Conservation (phyloP, 2,329 filamentous ascomycete genomes). For the Paracamarosporium sp. region DNA sequence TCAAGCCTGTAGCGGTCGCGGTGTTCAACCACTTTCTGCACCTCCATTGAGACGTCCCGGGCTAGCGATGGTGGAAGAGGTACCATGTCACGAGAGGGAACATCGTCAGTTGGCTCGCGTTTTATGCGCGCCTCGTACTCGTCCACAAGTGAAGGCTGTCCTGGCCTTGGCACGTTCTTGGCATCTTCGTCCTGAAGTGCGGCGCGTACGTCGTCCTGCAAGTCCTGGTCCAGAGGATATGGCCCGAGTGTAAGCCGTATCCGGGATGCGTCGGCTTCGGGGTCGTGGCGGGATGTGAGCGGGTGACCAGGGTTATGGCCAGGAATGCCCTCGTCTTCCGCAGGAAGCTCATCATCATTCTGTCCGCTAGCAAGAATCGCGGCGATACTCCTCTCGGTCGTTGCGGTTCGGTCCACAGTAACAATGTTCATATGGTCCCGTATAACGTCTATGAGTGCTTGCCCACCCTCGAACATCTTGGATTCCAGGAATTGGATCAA, state of each 20-base stretch:
- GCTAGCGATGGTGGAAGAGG: constrained; percentile 88
- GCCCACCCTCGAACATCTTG: constrained; percentile 82
- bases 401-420: constrained; percentile 62
- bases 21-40: constrained; percentile 91
- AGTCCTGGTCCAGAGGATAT: constrained; percentile 80
- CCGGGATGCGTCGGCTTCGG: constrained; percentile 58
- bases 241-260: constrained; percentile 76
- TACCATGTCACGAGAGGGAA: constrained; percentile 76
- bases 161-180: constrained; percentile 73
- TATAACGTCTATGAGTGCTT: constrained; percentile 77
- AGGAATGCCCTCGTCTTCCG: constrained; percentile 73
- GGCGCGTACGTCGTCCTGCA: constrained; percentile 84
- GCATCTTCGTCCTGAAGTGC: constrained; percentile 86
- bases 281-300: constrained; percentile 64
- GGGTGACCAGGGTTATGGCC: constrained; percentile 71
- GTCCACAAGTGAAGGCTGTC: constrained; percentile 77
- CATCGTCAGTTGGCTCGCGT: constrained; percentile 86
- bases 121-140: constrained; percentile 90
- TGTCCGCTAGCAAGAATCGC: constrained; percentile 63
- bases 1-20: constrained; percentile 91
- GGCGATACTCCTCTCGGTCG: constrained; percentile 66
- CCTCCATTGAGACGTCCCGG: constrained; percentile 90
- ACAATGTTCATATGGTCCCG: constrained; percentile 65
- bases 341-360: constrained; percentile 62
- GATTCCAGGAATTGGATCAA: constrained; percentile 88